Evolutionary conservation across 495 filamentous ascomycete species (phyloP), one percentile per base, ranked within the genome.

Genomic region (Xylaria sp.): DNA sequence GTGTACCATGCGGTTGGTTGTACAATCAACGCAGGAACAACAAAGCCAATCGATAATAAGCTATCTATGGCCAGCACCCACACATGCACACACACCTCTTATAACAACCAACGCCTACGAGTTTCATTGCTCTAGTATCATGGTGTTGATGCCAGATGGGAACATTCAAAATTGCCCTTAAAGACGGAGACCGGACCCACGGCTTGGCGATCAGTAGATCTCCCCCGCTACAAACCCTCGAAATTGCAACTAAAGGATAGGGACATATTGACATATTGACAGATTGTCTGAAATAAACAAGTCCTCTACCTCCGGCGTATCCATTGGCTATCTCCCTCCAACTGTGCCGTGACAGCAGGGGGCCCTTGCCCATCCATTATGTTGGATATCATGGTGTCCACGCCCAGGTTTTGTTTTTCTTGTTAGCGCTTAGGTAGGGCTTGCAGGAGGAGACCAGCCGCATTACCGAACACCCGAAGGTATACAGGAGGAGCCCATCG

Each of bases 361-460:
- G 37, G 9, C 12, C 9, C 35, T 15, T 43, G 59, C 19, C 6
- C 21, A 41, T 59, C 37, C 35, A 41, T 40, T 40, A 62, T 43
- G 21, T 62, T 43, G 35, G 35, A 15, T 41, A 24, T 41, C 37
- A 43, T 11, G 3, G 59, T 61, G 21, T 41, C 59, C 59, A 21
- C n/a, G 35, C 43, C 59, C 59, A 12, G 14, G 35, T 43, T 29
- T 62, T 41, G 21, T 62, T 41, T 62, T 62, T 24, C 21, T 21
- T 15, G 21, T 43, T 41, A 62, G 59, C 37, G 35, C 59, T 43
- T 43, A 41, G 37, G 21, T 37, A 37, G 29, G 59, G 59, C 59
- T 62, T 62, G 59, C 59, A 62, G 35, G 59, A 15, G 37, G 21
- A 43, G 8, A 62, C 19, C 59, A 62, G 59, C 59, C 59, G 37